A percentile compares a stretch with the other conserved stretches of the same genome.
Evolutionary conservation across 2,329 filamentous ascomycete species (phyloP).

Genomic region (Endoconidiophora polonica): DNA sequence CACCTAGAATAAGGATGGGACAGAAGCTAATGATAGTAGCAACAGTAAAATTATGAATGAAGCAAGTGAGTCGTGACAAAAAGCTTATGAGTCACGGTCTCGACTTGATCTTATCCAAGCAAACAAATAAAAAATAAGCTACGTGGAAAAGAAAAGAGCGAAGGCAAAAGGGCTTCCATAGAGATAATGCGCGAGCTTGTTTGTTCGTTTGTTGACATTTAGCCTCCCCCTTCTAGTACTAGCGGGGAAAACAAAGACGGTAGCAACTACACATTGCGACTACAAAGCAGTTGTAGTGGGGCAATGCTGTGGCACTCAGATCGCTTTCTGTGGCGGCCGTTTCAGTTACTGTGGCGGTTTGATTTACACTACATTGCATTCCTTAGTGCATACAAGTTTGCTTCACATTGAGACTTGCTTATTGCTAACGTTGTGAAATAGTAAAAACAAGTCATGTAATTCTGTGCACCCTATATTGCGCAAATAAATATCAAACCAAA

Average conservation of each 20-base stretch:
- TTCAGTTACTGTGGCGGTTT: neutral
- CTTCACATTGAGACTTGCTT: too few species aligned
- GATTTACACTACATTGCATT: too few species aligned
- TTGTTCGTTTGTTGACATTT: slow-evolving; percentile 11
- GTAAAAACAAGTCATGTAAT: slow-evolving; percentile 7
- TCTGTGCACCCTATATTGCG: slow-evolving; percentile 10
- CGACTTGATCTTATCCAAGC: too few species aligned
- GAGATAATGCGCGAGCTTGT: neutral
- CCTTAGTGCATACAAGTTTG: neutral
- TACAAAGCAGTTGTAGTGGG: slow-evolving; percentile 1
- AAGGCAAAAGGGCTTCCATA: neutral
- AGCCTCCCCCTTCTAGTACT: neutral
- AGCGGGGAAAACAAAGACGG: slow-evolving; percentile 9
- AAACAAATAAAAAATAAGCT: neutral
- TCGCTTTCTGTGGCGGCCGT: slow-evolving; percentile 1
- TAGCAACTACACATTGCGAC: neutral
- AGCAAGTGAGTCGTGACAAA: neutral
- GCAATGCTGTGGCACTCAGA: slow-evolving; percentile 4
- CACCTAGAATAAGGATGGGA: too few species aligned
- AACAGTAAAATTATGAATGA: neutral
- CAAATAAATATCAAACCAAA: slow-evolving; percentile 5
- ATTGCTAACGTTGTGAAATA: neutral
- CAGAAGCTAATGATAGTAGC: too few species aligned
- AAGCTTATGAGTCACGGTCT: too few species aligned
- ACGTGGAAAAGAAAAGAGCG: neutral